phyloP scores from a whole-genome alignment of 176 grass and related monocot species.

The Eragrostis curvula region DNA sequence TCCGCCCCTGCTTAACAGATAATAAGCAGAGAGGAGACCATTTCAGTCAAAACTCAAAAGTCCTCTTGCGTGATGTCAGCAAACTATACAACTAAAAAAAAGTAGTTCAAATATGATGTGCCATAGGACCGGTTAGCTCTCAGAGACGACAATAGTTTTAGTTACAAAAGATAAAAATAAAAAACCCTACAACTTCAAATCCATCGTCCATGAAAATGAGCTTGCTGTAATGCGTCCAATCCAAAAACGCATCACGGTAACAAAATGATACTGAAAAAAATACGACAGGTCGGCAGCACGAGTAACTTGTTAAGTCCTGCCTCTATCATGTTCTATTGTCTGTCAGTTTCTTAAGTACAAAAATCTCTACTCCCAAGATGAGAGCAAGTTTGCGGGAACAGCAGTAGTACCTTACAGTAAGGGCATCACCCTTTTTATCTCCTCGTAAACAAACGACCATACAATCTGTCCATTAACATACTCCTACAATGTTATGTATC shows the following conservation, averaged over 20 bases:
- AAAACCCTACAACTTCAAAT: background rate
- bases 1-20: no score
- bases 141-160: no score
- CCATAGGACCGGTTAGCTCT: no score
- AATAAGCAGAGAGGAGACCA: no score
- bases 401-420: background rate
- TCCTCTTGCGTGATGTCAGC: no score
- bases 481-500: constrained; percentile 16
- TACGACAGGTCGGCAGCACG: background rate
- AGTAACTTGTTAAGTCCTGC: constrained; percentile 21
- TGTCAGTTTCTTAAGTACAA: constrained; percentile 34
- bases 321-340: constrained; percentile 26
- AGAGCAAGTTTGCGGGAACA: constrained; percentile 17
- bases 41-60: no score
- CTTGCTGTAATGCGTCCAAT: background rate
- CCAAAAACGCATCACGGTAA: background rate
- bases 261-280: background rate
- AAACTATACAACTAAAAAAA: no score
- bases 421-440: background rate
- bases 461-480: constrained; percentile 20
- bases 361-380: constrained; percentile 23
- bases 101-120: no score
- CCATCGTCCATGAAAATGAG: background rate
- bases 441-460: background rate
- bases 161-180: no score